phyloP scores from a whole-genome alignment of 2,329 filamentous ascomycete genomes.

The Colletotrichum noveboracense region DNA sequence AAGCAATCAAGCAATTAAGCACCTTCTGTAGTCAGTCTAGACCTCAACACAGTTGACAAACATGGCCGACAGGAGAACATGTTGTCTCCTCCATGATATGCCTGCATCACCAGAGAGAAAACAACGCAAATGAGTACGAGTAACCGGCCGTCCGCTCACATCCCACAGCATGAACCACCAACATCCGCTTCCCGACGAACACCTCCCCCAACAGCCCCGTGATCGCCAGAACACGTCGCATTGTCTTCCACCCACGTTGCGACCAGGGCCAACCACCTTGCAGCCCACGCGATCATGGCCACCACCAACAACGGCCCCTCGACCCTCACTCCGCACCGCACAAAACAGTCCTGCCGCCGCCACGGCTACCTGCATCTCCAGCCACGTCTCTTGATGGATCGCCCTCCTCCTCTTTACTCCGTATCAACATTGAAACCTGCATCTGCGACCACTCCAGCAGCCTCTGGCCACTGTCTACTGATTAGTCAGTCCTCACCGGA shows the following conservation, averaged over 20 bases:
- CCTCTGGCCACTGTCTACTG: neutral
- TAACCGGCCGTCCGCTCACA: neutral
- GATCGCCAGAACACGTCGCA: neutral
- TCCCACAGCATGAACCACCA: neutral
- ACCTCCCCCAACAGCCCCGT: neutral
- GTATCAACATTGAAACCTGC: neutral
- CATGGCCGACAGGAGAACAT: accelerated
- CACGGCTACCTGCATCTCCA: neutral
- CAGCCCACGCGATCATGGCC: neutral
- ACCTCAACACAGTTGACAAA: neutral
- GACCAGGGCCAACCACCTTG: neutral
- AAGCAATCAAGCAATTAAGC: neutral
- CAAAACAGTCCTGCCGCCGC: neutral
- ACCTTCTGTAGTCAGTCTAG: neutral
- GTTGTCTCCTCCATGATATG: neutral
- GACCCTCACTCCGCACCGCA: neutral
- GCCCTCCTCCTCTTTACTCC: neutral
- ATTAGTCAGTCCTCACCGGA: neutral
- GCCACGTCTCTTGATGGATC: neutral
- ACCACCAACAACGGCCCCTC: neutral
- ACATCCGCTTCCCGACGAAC: neutral
- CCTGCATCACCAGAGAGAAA: neutral
- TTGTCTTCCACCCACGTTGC: neutral
- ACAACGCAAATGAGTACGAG: neutral
- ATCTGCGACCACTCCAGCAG: neutral